phyloP scores from a whole-genome alignment of 768 basidiomycete genomes.

The Pleurotus pulmonarius region DNA sequence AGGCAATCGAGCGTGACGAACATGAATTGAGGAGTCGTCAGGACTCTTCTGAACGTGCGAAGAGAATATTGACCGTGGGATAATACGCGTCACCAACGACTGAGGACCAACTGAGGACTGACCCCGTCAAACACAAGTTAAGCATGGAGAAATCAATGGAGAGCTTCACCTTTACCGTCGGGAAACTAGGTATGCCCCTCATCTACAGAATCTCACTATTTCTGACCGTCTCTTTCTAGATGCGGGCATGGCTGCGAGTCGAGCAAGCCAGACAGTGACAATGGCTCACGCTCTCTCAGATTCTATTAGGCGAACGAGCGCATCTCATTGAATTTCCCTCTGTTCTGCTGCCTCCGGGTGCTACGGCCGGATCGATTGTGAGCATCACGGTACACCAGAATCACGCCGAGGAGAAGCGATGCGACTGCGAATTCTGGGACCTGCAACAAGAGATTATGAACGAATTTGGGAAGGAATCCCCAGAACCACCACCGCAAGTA shows the following conservation, averaged over 20 bases:
- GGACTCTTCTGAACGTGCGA: too few relatives aligned
- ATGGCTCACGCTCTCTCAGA: slow-evolving; percentile 22
- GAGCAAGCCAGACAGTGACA: background rate
- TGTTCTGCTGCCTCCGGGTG: slow-evolving; percentile 87
- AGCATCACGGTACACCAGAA: slow-evolving; percentile 95
- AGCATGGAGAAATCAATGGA: too few relatives aligned
- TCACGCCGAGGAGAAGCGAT: slow-evolving; percentile 72
- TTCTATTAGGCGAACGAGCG: too few relatives aligned
- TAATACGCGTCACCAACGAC: too few relatives aligned
- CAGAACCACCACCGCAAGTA: slow-evolving; percentile 71
- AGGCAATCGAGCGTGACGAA: too few relatives aligned
- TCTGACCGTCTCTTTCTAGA: slow-evolving; percentile 40
- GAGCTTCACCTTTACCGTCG: too few relatives aligned
- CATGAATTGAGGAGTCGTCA: too few relatives aligned
- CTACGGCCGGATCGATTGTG: slow-evolving; percentile 92
- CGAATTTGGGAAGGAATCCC: slow-evolving; percentile 65
- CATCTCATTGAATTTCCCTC: slow-evolving; percentile 99
- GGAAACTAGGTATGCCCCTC: too few relatives aligned
- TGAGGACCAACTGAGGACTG: too few relatives aligned
- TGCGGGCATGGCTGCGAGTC: slow-evolving; percentile 81
- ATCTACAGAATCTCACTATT: slow-evolving; percentile 28
- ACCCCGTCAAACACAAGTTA: too few relatives aligned
- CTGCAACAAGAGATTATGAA: slow-evolving; percentile 80
- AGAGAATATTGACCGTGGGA: too few relatives aligned
- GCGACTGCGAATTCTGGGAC: slow-evolving; percentile 78